Evolutionary conservation across 2,329 filamentous ascomycete genomes (phyloP).

Genomic region (Geoglossum cookeanum): DNA sequence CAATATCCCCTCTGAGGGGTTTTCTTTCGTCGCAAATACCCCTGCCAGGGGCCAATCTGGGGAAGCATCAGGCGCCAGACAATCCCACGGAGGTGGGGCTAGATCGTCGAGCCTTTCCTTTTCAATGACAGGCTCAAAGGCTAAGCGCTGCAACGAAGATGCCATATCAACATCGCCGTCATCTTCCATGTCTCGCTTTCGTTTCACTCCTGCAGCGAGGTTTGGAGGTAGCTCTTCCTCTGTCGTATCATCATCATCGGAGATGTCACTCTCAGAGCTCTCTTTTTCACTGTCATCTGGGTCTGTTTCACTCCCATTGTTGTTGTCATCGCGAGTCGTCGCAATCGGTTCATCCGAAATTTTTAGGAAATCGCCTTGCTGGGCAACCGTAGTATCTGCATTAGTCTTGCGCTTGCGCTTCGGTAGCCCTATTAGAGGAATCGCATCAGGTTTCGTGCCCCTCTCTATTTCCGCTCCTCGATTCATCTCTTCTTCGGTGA

Average conservation of each 20-base stretch:
- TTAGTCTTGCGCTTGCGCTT: background rate
- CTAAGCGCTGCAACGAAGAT: slow-evolving; percentile 15
- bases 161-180: slow-evolving; percentile 9
- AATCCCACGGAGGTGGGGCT: background rate
- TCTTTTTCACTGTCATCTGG: background rate
- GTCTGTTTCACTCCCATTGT: background rate
- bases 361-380: background rate
- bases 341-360: background rate
- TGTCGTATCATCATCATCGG: slow-evolving; percentile 21
- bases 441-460: background rate
- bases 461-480: background rate
- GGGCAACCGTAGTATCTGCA: background rate
- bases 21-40: slow-evolving; percentile 13
- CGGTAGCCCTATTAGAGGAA: background rate
- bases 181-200: slow-evolving; percentile 15
- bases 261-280: slow-evolving; percentile 10
- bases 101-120: background rate
- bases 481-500: background rate
- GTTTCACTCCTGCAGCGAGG: slow-evolving; percentile 20
- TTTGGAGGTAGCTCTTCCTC: slow-evolving; percentile 32
- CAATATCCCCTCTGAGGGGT: background rate
- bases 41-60: slow-evolving; percentile 20
- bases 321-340: background rate
- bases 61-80: slow-evolving; percentile 14
- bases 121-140: slow-evolving; percentile 1